Percentiles rank a stretch among this genome's conserved stretches.
Conservation (phyloP, 768 basidiomycete genomes). For the Grammothele lineata region DNA sequence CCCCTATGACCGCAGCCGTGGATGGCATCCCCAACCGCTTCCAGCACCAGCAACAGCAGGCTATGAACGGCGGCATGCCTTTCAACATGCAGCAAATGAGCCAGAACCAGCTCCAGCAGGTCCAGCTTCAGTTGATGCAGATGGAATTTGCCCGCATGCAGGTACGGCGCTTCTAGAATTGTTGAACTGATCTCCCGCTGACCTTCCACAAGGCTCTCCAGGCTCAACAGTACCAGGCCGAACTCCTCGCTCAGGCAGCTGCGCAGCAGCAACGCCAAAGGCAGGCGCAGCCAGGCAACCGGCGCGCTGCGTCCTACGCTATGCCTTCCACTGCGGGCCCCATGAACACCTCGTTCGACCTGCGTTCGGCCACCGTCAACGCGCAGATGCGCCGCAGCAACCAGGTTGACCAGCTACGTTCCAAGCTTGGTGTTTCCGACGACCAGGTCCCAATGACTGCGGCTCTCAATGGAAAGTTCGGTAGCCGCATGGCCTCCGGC, state of each 20-base stretch:
- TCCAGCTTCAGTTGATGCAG: slow-evolving; percentile 85
- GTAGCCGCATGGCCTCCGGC: slow-evolving; percentile 51
- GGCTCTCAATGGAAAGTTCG: slow-evolving; percentile 70
- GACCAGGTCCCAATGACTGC: slow-evolving; percentile 81
- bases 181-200: not conserved
- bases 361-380: slow-evolving; percentile 49
- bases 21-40: slow-evolving; percentile 68
- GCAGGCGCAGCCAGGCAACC: slow-evolving; percentile 42
- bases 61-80: slow-evolving; percentile 45
- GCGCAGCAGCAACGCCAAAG: slow-evolving; percentile 54
- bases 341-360: slow-evolving; percentile 56
- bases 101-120: slow-evolving; percentile 55
- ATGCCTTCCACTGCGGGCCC: slow-evolving; percentile 77
- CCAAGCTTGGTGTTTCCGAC: slow-evolving; percentile 54
- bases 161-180: slow-evolving; percentile 44
- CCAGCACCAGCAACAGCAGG: slow-evolving; percentile 48
- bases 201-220: slow-evolving; percentile 48
- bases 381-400: slow-evolving; percentile 63
- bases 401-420: slow-evolving; percentile 62
- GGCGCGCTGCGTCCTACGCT: slow-evolving; percentile 48
- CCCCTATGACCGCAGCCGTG: slow-evolving; percentile 68
- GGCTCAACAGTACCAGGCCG: slow-evolving; percentile 73
- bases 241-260: slow-evolving; percentile 59
- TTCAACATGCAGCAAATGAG: slow-evolving; percentile 38
- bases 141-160: slow-evolving; percentile 79